Evolutionary conservation across 2,329 filamentous ascomycete genomes (phyloP), one percentile per base, ranked within the genome.

Genomic region (Microsporum ferrugineum): DNA sequence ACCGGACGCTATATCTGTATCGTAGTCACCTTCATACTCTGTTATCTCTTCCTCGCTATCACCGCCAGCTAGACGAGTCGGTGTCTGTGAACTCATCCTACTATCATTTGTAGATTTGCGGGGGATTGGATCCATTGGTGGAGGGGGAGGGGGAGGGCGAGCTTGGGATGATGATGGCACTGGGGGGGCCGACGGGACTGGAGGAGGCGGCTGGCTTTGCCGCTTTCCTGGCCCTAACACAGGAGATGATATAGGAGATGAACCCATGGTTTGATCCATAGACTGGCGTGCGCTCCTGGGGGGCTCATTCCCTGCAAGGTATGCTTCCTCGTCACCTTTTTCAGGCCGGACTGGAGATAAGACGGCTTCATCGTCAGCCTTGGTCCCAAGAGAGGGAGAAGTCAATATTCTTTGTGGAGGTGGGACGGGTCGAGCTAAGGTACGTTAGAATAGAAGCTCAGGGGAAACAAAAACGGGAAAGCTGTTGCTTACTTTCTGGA

Each of bases 21-120:
- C 94, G 71, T 97, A 97, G 70, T 97, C 94, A 5, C 92, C 94
- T 71, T 99, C 94, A 70, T 97, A 97, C 70, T 96, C 92, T 0
- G 90, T 95, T 38, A 90, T 82, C 69, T 95, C 91, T 62, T 88
- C 89, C 62, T 88, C 87, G 31, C 84, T 86, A 12, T 87, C 86
- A 45, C 81, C 76, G 76, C 81, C 63, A 77, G 77, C 61, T 76
- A 63, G 79, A 70, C 60, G 75, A 60, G 75, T 74, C 14, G 80
- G 76, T 10, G 78, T 75, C 8, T 75, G 67, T 14, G 65, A 65
- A 59, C 69, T 73, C 10, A 61, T 65, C 56, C 77, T 77, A 59
- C 78, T 79, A 65, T 87, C 83, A 56, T 77, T 75, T 1, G 85
- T 87, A 5, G 84, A 83, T 64, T 81, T 78, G 64, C 84, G 82